phyloP scores from a whole-genome alignment of 257 asterid genomes.

The Penstemon eatonii region DNA sequence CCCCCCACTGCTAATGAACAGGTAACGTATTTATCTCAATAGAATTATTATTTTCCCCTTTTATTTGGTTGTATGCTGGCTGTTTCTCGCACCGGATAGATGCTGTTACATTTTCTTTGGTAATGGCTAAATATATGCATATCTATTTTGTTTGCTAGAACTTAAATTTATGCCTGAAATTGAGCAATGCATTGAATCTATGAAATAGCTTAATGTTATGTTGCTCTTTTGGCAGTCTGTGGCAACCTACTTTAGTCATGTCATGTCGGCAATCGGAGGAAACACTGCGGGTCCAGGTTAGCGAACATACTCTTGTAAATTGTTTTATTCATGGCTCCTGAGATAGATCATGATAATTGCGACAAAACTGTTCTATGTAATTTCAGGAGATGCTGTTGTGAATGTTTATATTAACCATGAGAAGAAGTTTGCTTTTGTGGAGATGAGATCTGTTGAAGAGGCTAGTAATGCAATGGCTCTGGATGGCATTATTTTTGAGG shows the following conservation, averaged over 20 bases:
- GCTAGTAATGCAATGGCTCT: conserved; percentile 99
- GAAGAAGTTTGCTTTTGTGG: conserved; percentile 95
- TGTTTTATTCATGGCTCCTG: conserved; percentile 2
- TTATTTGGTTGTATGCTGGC: background rate
- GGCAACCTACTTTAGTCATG: conserved; percentile 94
- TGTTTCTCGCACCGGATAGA: background rate
- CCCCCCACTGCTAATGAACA: conserved; percentile 96
- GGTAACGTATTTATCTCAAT: conserved; percentile 39
- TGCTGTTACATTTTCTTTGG: background rate
- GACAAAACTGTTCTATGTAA: conserved; percentile 9
- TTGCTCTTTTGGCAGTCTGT: conserved; percentile 60
- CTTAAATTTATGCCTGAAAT: background rate
- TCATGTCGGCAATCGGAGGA: conserved; percentile 96
- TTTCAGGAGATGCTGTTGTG: conserved; percentile 96
- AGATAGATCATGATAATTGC: conserved; percentile 3
- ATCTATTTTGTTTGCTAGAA: background rate
- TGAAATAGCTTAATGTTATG: background rate
- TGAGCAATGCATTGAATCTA: background rate
- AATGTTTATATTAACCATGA: conserved; percentile 93
- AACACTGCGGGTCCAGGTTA: conserved; percentile 99
- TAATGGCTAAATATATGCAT: background rate
- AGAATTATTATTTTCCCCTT: background rate
- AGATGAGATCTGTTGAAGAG: conserved; percentile 98
- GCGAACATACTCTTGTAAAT: conserved; percentile 14
- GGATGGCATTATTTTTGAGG: conserved; percentile 97